Conservation (phyloP, 768 basidiomycete species). For the Lactarius trivialis region DNA sequence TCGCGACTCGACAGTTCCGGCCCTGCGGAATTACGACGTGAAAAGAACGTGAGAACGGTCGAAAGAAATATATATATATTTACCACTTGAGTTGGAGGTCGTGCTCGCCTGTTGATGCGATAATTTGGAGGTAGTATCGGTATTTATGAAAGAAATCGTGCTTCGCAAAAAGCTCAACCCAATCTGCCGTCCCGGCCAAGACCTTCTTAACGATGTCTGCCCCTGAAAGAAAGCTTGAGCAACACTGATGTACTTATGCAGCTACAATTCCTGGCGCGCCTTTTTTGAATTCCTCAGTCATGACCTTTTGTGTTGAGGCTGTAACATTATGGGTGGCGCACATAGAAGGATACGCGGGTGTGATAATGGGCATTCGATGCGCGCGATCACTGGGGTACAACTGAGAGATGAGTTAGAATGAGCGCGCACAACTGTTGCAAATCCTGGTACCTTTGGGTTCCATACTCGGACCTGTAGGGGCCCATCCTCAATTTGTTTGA, state of each 20-base stretch:
- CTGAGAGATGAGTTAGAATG: slow-evolving; percentile 35
- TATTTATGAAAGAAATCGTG: slow-evolving; percentile 98
- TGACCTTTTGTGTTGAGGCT: slow-evolving; percentile 89
- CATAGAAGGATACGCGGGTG: slow-evolving; percentile 98
- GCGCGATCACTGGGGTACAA: slow-evolving; percentile 85
- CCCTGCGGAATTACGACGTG: slow-evolving; percentile 35
- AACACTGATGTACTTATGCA: background rate
- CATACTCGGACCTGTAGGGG: slow-evolving; percentile 90
- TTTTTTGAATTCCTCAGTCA: slow-evolving; percentile 93
- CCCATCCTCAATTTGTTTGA: slow-evolving; percentile 96
- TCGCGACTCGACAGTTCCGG: slow-evolving; percentile 98
- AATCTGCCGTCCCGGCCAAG: slow-evolving; percentile 71
- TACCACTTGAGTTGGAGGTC: slow-evolving; percentile 95
- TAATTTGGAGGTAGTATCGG: slow-evolving; percentile 92
- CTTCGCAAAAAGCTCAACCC: slow-evolving; percentile 92
- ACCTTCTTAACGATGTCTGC: slow-evolving; percentile 92
- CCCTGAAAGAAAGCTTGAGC: slow-evolving; percentile 43
- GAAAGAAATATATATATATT: slow-evolving; percentile 26
- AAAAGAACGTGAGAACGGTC: background rate
- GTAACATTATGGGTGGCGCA: slow-evolving; percentile 98
- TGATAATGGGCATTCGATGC: slow-evolving; percentile 99
- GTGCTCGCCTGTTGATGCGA: slow-evolving; percentile 77
- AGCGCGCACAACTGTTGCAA: background rate
- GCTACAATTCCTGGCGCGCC: slow-evolving; percentile 37
- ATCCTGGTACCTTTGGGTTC: slow-evolving; percentile 79